A percentile compares a stretch with the other conserved stretches of the same genome.
Conservation (phyloP, 176 grass and related monocot species). For the Zoysia japonica region DNA sequence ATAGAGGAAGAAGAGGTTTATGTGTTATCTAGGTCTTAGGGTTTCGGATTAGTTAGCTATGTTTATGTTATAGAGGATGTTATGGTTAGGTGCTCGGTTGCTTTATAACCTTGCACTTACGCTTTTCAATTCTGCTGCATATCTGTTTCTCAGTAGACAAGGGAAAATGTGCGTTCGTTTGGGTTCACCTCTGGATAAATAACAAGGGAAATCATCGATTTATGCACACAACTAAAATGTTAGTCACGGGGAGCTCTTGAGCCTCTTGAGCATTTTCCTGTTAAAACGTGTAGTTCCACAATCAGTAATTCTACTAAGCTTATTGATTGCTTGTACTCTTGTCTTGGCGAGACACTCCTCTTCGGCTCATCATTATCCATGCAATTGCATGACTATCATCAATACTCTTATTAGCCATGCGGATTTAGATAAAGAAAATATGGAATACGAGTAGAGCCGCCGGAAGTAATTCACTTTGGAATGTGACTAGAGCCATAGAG, state of each 20-base stretch:
- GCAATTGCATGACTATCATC: background rate
- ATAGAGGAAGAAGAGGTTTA: background rate
- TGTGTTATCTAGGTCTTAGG: constrained; percentile 37
- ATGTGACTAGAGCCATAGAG: background rate
- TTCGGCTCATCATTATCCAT: background rate
- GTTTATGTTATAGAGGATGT: constrained; percentile 16
- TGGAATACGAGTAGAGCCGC: background rate
- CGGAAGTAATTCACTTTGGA: no score
- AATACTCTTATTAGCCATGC: background rate
- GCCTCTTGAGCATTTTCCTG: background rate
- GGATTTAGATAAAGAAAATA: background rate
- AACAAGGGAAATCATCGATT: constrained; percentile 1
- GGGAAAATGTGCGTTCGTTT: background rate
- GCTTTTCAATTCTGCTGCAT: constrained; percentile 1
- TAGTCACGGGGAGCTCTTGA: background rate
- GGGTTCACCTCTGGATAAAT: background rate
- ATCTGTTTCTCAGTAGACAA: constrained; percentile 26
- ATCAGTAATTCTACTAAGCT: background rate
- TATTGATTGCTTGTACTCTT: background rate
- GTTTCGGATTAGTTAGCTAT: constrained; percentile 37
- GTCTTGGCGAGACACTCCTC: background rate
- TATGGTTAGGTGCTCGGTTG: constrained; percentile 25
- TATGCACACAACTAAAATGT: background rate
- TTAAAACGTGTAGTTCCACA: background rate
- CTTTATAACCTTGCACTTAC: constrained; percentile 9